Evolutionary conservation across 169 alveolate species (phyloP), one percentile per base, ranked within the genome.

Genomic region (Eimeria tenella): DNA sequence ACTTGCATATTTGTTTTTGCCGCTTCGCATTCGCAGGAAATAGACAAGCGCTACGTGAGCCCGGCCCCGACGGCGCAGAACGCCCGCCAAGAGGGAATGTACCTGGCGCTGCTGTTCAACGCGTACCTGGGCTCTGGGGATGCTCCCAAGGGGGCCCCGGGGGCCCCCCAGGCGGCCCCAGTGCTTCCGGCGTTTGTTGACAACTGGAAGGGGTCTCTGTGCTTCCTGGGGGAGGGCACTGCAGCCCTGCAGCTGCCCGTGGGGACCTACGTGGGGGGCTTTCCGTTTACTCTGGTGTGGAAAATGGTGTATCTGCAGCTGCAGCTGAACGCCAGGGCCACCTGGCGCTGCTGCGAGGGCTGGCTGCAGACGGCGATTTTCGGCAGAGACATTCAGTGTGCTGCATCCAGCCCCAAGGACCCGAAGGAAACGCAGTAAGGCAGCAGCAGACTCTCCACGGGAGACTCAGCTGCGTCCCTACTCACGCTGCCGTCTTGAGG

Each of bases 31-130:
- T 15, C 73, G 25, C 58, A 93, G 90, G 93, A 86, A 60, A 79
- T 96, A 21, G 97, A 96, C 74, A 52, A 23, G 21, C 63, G 89
- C 75, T 96, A 96, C 50, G 86, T 58, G 42, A 42, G 97, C 5
- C 97, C 97, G 50, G 96, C 97, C 5, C 97, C 97, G 23, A 95
- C 97, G 13, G 97, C 97, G 15, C 97, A 96, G 94, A 92, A 95
- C 50, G 97, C 97, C 25, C 31, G 93, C 50, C 96, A 96, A 71
- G 95, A 83, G 58, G 97, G 97, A 19, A 62, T 52, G 77, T 96
- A 93, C 70, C 73, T 96, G 53, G 97, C 95, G 8, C 77, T 68
- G 17, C 10, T 79, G 23, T 95, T 96, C 77, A 96, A 95, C 56
- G 15, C 75, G 15, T 93, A 62, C 31, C 17, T 75, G 11, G 50